Percentiles rank a stretch among this genome's conserved stretches.
These are phyloP conservation scores for Metarhizium album DNA, from an alignment of 2,329 filamentous ascomycete genomes.

Conservation along the genomic window DNA sequence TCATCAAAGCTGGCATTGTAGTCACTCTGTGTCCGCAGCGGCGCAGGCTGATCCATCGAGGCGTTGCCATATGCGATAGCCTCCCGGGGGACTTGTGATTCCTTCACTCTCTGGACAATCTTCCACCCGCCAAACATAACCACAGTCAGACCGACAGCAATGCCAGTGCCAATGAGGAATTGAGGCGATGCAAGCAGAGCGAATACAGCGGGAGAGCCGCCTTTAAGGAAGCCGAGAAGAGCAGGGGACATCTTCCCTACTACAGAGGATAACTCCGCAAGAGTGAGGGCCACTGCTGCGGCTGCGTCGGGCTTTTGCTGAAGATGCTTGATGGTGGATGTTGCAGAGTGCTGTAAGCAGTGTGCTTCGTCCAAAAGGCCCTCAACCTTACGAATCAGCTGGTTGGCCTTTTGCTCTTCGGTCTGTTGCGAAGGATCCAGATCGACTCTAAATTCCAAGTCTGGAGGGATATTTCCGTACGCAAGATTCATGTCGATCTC, in stretches of 20 bases:
- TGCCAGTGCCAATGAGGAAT: conserved; percentile 84
- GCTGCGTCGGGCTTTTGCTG: conserved; percentile 73
- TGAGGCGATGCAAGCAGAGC: conserved; percentile 80
- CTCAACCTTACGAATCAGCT: conserved; percentile 66
- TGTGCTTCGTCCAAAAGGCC: conserved; percentile 74
- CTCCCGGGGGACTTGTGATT: conserved; percentile 22
- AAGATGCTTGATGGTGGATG: conserved; percentile 65
- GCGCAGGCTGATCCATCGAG: conserved; percentile 15
- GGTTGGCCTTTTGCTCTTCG: conserved; percentile 35
- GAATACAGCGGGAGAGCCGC: conserved; percentile 74
- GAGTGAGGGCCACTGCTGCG: conserved; percentile 82
- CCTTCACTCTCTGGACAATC: conserved; percentile 78
- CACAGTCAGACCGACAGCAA: conserved; percentile 85
- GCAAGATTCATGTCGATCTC: conserved; percentile 84
- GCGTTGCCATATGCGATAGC: conserved; percentile 18
- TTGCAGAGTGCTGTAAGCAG: conserved; percentile 76
- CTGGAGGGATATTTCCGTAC: conserved; percentile 72
- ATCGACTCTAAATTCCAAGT: conserved; percentile 43
- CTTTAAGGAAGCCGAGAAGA: conserved; percentile 65
- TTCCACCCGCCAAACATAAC: conserved; percentile 96
- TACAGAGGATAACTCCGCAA: conserved; percentile 81
- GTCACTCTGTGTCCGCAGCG: conserved; percentile 18
- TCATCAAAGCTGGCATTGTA: conserved; percentile 34
- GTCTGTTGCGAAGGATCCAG: conserved; percentile 41
- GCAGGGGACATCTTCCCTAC: conserved; percentile 75